Evolutionary conservation across 225 moss, liverwort and hornwort species (phyloP), one percentile per base, ranked within the genome.

Genomic region (Sphagnum contortum): DNA sequence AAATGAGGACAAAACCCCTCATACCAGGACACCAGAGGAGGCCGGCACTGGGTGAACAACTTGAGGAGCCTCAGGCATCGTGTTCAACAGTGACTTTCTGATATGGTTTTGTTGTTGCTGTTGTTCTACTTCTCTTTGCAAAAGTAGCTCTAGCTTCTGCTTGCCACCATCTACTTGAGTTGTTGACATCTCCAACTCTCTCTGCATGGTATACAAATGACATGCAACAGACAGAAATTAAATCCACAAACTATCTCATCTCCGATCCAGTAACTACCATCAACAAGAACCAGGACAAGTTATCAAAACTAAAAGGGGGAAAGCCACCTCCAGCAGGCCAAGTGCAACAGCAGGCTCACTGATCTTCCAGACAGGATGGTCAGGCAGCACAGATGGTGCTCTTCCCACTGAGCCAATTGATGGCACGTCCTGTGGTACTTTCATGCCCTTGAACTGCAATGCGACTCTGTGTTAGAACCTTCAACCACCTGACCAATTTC

Each of bases 301-400:
- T 44, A n/a, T 7, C 49, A 6, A 12, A 49, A 3, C 5, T 44
- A 11, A 51, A 55, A 48, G 12, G 48, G 48, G 60, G 49, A n/a
- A 49, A 62, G 48, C 56, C 68, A 93, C 92, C 92, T 94, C 93
- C 48, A 94, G 93, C 44, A 88, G 84, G 59, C 93, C 93, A 66
- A 94, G 84, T 70, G 93, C 90, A 62, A 83, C 73, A 62, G 93
- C 88, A 72, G 93, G 93, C 74, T 94, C 81, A 56, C 68, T 81
- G 49, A 79, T 90, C 70, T 83, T 71, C 90, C 88, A 94, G 5
- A 94, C 70, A 47, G 86, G 88, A 73, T 90, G 71, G 67, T 88
- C 79, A 52, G 88, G 90, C 48, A 90, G 82, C 52, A 66, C 61
- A 62, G 83, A 81, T 3, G 87, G 83, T 68, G 70, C 71, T 67